Base-by-base conservation (phyloP, 352 stramenopile species). In the Phytophthora pisi region DNA sequence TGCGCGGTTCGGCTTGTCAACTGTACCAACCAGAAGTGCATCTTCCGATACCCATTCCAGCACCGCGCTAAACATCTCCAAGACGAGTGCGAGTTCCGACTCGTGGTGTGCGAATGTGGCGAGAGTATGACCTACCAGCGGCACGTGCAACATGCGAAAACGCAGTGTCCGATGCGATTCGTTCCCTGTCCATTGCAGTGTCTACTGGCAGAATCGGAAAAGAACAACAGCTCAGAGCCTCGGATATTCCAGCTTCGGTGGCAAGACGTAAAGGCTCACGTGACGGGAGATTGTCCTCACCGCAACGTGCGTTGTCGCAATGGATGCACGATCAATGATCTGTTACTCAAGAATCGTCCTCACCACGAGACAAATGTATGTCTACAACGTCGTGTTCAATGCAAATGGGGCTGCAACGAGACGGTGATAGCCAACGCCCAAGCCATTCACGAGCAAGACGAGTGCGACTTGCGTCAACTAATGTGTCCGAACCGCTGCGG, bases 281-380 rank as follows among this genome's bases (percentile, higher is more conserved):
- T 78, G 40, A 75, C 69, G 2, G 77, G 55, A 45, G 73, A 82
- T 26, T 94, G 84, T 30, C 56, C 49, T 1, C 62, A 77, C 24
- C 84, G 84, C 7, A 63, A 69, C 13, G 84, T 92, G 52, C 86
- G 84, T 9, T 94, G 86, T 54, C 84, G 81, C 61, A 91, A 91
- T 52, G 84, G 86, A 45, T 94, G 86, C 51, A 57, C 49, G 6
- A 64, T 70, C 7, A 81, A 65, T 28, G 72, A 77, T 42, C 30
- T 92, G 36, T 50, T 82, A 15, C 60, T 67, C 26, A 77, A 78
- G 34, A 63, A 86, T 40, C 86, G 84, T 15, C 52, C 67, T 10
- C 5, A 61, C 16, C 86, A 94, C 53, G 86, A 94, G 47, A 61
- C 55, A 4, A 28, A 60, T 1, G 23, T 69, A 2, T 94, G 84